Conservation (phyloP, 1,139 yeast genomes). For the Sugiyamaella castrensis region DNA sequence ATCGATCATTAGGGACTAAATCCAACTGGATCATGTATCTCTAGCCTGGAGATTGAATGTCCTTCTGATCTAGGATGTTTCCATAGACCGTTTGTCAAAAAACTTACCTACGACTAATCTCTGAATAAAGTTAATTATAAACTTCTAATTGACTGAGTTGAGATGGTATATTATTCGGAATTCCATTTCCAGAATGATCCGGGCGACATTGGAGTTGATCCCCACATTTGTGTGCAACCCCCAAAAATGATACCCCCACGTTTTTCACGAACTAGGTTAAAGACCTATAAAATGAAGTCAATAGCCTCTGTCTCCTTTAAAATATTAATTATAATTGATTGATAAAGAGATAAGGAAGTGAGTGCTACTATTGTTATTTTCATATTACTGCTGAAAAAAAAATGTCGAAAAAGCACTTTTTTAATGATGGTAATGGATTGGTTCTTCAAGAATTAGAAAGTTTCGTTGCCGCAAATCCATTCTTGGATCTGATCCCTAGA, state of each 20-base stretch:
- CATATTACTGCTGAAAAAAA: not conserved
- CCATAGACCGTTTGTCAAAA: no score
- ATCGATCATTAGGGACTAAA: no score
- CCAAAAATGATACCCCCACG: conserved; percentile 3
- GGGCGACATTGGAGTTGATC: not conserved
- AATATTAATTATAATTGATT: no score
- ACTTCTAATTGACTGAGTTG: no score
- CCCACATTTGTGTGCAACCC: conserved; percentile 6
- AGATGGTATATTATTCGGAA: no score
- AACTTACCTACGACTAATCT: no score
- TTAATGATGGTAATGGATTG: conserved; percentile 18
- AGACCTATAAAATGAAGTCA: not conserved
- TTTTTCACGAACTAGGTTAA: not conserved
- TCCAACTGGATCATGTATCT: no score
- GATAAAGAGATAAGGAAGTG: no score
- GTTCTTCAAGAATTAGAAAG: conserved; percentile 16
- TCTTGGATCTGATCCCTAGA: conserved; percentile 9
- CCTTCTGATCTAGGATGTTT: no score
- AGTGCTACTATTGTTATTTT: no score
- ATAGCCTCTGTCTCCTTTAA: not conserved
- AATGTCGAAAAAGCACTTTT: conserved; percentile 20
- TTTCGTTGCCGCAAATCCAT: conserved; percentile 12
- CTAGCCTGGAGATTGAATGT: no score
- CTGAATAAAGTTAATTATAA: no score
- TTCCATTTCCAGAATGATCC: not conserved